Base-by-base conservation (phyloP, 2,329 filamentous ascomycete species). In the Periconia sp. region DNA sequence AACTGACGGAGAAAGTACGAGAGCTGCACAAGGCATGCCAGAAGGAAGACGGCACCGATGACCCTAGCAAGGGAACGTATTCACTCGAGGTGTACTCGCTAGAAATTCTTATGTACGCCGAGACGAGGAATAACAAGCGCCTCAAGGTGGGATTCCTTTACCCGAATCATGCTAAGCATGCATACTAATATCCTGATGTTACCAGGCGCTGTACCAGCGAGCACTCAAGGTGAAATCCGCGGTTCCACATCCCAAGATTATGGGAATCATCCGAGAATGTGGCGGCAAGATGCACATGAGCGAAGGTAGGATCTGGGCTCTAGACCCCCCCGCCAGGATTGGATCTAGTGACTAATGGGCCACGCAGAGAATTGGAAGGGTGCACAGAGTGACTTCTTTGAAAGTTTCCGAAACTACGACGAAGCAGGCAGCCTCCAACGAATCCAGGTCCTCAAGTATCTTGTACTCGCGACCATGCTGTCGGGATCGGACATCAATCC, bases 221-320 rank as follows among this genome's bases (percentile, higher is more conserved):
- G 94, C 94, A 6, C 83, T 99, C 47, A 89, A 89, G 60, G 93
- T 99, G 50, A 88, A 91, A 57, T 97, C 94, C n/a, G 94, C 94
- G 0, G 94, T 99, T 13, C 93, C 94, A 40, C 94, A 99, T 76
- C 94, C 94, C 54, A 96, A 96, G 77, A 96, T 99, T 73, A 97
- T 97, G 91, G 94, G 94, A 48, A 93, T 99, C 73, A 99, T 99
- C 70, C 89, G 93, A 50, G 94, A 99, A 78, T 99, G 94, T 72
- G 94, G 94, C 67, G 94, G 94, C 65, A 99, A 99, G 81, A 99
- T 99, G 94, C 92, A 97, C 79, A 97, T 99, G 94, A 94, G 90
- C 74, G 94, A 99, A 81, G 77, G 78, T 76, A 74, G 67, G 64
- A 49, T 54, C 17, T 42, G 42, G 13, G 45, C 35, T 23, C 27